Evolutionary conservation across 768 basidiomycete species (phyloP).

Genomic region (Podaxis carcinomalis): DNA sequence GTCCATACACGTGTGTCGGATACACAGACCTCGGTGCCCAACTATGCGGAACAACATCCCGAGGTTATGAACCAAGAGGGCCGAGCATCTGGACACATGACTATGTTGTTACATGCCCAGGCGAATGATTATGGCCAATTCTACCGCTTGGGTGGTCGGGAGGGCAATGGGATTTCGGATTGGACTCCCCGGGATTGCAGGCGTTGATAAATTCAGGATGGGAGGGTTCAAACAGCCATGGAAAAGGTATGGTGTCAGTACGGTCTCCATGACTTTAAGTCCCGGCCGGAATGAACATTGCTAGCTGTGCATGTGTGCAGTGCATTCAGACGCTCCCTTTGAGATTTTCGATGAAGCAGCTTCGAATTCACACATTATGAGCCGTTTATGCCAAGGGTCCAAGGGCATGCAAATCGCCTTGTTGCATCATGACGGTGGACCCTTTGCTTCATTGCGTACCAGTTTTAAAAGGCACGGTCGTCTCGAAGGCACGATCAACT

Average conservation of each 20-base stretch:
- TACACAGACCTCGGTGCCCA: neutral
- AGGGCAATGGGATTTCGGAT: neutral
- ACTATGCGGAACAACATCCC: neutral
- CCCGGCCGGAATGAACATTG: conserved; percentile 3
- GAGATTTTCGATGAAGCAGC: neutral
- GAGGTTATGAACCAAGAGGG: neutral
- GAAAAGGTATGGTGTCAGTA: neutral
- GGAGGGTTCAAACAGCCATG: neutral
- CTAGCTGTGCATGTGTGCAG: neutral
- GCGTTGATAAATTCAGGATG: neutral
- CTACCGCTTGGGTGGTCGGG: neutral
- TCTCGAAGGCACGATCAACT: neutral
- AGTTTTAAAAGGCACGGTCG: neutral
- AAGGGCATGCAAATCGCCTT: neutral
- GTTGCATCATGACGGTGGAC: neutral
- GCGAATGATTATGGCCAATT: neutral
- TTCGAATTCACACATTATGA: neutral
- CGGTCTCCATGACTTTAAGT: neutral
- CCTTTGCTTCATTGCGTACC: neutral
- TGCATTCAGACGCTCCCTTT: neutral
- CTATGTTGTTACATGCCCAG: neutral
- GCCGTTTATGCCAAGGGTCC: neutral
- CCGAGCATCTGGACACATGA: neutral
- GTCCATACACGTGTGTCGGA: too few relatives aligned
- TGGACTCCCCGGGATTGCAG: neutral